phyloP scores from a whole-genome alignment of 495 filamentous ascomycete genomes.

The Pyrenopolyporus hunteri region DNA sequence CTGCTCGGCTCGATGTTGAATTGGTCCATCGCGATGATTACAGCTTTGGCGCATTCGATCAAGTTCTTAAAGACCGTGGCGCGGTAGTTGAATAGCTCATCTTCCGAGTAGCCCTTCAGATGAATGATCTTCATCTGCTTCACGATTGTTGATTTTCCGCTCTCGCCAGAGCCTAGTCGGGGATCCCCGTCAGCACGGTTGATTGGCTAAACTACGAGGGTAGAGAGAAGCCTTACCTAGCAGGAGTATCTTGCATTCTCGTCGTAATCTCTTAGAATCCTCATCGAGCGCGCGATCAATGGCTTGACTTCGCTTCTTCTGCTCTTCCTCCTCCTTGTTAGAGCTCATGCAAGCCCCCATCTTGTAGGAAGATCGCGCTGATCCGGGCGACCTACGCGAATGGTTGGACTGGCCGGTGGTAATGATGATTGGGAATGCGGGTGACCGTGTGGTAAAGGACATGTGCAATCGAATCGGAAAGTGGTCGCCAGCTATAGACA shows the following conservation, averaged over 20 bases:
- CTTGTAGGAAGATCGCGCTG: slow-evolving; percentile 40
- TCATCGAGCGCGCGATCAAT: slow-evolving; percentile 94
- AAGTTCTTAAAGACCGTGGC: slow-evolving; percentile 98
- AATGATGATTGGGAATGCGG: not conserved
- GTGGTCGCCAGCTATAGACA: slow-evolving; percentile 11
- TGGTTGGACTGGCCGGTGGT: not conserved
- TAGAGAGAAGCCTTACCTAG: slow-evolving; percentile 69
- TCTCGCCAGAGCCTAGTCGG: slow-evolving; percentile 87
- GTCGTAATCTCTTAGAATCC: slow-evolving; percentile 83
- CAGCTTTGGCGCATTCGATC: slow-evolving; percentile 90
- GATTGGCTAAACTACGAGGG: not conserved
- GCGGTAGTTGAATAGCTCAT: slow-evolving; percentile 90
- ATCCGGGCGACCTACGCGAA: slow-evolving; percentile 11
- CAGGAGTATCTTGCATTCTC: slow-evolving; percentile 98
- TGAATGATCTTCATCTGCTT: slow-evolving; percentile 99
- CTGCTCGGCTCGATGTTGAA: slow-evolving; percentile 79
- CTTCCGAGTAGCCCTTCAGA: slow-evolving; percentile 91
- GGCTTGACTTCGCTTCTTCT: slow-evolving; percentile 90
- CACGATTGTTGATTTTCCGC: slow-evolving; percentile 97
- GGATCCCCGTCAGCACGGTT: slow-evolving; percentile 11
- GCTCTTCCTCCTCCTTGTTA: slow-evolving; percentile 79
- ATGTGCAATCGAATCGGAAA: not conserved
- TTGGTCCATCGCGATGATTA: slow-evolving; percentile 86
- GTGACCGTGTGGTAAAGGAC: not conserved
- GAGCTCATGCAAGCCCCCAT: slow-evolving; percentile 95